Conservation (phyloP, 495 filamentous ascomycete species). For the Penicillium samsonianum region DNA sequence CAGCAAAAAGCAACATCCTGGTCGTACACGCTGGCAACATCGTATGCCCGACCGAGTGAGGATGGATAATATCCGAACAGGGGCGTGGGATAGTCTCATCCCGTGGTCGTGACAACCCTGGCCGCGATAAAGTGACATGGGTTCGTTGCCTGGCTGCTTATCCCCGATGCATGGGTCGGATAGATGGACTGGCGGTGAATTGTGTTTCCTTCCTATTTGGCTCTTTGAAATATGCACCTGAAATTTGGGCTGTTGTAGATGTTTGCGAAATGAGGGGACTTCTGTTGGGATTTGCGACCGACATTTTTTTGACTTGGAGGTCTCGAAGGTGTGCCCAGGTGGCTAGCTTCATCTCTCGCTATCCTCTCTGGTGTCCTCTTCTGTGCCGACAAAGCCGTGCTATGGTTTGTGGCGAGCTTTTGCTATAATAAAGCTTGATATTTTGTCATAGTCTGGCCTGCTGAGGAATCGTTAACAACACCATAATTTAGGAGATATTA, state of each 20-base stretch:
- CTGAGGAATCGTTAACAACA: too few relatives aligned
- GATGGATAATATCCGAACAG: slow-evolving; percentile 6
- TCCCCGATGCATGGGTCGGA: slow-evolving; percentile 11
- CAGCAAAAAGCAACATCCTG: slow-evolving; percentile 1
- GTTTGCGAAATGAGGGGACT: slow-evolving; percentile 3
- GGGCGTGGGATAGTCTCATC: not conserved
- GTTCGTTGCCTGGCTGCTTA: not conserved
- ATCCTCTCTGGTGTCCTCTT: not conserved
- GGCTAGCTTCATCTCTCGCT: not conserved
- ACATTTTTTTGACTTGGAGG: not conserved
- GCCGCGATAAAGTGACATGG: slow-evolving; percentile 5
- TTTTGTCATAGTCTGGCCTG: too few relatives aligned
- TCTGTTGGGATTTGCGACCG: not conserved
- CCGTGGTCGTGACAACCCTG: not conserved
- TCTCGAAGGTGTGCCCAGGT: not conserved
- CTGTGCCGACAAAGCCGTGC: not conserved
- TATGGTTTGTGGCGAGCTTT: too few relatives aligned
- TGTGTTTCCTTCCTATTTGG: slow-evolving; percentile 12
- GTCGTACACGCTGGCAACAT: not conserved
- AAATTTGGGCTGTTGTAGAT: slow-evolving; percentile 1
- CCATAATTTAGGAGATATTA: too few relatives aligned
- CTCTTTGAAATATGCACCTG: not conserved
- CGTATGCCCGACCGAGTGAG: not conserved
- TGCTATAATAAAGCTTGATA: too few relatives aligned
- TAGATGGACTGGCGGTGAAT: slow-evolving; percentile 14